Conservation (phyloP, 352 stramenopile species). For the Phytopythium chamaehyphon region DNA sequence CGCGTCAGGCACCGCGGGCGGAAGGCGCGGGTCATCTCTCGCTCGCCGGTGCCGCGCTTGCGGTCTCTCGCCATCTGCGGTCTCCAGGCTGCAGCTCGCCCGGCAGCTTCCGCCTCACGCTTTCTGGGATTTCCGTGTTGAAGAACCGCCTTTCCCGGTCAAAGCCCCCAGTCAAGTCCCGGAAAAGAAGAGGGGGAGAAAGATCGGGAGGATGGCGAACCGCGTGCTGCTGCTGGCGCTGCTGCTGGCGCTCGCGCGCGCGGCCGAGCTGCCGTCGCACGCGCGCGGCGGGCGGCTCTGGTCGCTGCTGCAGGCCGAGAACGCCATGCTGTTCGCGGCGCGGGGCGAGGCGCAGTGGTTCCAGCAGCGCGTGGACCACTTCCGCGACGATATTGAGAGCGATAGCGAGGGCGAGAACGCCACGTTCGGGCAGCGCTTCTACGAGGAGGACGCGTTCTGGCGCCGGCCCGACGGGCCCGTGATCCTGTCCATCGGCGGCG, state of each 20-base stretch:
- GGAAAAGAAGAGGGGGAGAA: background rate
- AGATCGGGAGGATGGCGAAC: too few species aligned
- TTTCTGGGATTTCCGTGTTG: too few species aligned
- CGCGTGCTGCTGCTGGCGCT: conserved; percentile 4
- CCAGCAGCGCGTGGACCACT: conserved; percentile 66
- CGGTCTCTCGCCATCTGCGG: too few species aligned
- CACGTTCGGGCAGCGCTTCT: conserved; percentile 77
- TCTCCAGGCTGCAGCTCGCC: too few species aligned
- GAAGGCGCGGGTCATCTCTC: too few species aligned
- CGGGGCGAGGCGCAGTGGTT: conserved; percentile 55
- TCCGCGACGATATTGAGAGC: conserved; percentile 15
- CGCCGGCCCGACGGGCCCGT: conserved; percentile 45
- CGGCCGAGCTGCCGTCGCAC: conserved; percentile 28
- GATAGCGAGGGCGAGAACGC: conserved; percentile 10
- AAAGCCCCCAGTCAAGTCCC: too few species aligned
- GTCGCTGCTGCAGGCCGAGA: conserved; percentile 47
- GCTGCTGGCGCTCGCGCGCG: conserved; percentile 9
- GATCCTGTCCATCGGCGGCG: conserved; percentile 84
- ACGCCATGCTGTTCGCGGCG: conserved; percentile 34
- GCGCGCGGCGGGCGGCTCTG: conserved; percentile 49
- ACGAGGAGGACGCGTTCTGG: conserved; percentile 68
- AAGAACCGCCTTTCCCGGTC: too few species aligned
- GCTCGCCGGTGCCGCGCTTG: too few species aligned
- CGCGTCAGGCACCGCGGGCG: background rate
- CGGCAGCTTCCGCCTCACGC: too few species aligned